Evolutionary conservation across 495 filamentous ascomycete species (phyloP).

Genomic region (Hypoxylon trugodes): DNA sequence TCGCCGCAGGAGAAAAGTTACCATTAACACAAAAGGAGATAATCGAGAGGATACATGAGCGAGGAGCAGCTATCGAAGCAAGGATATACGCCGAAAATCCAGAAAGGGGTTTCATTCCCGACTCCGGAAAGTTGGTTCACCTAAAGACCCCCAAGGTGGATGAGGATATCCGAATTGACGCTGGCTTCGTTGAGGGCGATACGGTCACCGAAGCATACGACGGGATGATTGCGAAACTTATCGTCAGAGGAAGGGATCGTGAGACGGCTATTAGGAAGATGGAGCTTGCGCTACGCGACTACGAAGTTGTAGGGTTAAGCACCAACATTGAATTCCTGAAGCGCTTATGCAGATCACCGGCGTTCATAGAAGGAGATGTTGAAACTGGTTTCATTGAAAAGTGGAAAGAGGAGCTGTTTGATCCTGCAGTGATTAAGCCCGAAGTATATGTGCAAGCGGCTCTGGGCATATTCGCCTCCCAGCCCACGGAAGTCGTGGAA

Average conservation of each 20-base stretch:
- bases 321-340: constrained; percentile 99
- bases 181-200: constrained; percentile 90
- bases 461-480: constrained; percentile 65
- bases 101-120: constrained; percentile 86
- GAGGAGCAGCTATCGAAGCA: constrained; percentile 91
- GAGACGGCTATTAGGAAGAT: constrained; percentile 86
- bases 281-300: constrained; percentile 81
- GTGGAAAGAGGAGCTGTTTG: constrained; percentile 77
- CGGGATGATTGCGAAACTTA: constrained; percentile 98
- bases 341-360: constrained; percentile 76
- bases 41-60: constrained; percentile 73
- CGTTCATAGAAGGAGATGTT: constrained; percentile 86
- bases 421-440: constrained; percentile 58
- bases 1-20: constrained; percentile 86
- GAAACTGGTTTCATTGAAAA: constrained; percentile 97
- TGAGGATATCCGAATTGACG: constrained; percentile 85
- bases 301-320: constrained; percentile 89
- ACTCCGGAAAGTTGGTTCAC: constrained; percentile 88
- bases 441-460: constrained; percentile 87
- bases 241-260: constrained; percentile 82
- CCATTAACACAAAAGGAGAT: constrained; percentile 87
- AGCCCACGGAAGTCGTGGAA: constrained; percentile 30
- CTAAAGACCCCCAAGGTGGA: constrained; percentile 74
- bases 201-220: constrained; percentile 96
- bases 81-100: constrained; percentile 98